phyloP scores from a whole-genome alignment of 2,329 filamentous ascomycete species.

The Botrytis sinoallii region DNA sequence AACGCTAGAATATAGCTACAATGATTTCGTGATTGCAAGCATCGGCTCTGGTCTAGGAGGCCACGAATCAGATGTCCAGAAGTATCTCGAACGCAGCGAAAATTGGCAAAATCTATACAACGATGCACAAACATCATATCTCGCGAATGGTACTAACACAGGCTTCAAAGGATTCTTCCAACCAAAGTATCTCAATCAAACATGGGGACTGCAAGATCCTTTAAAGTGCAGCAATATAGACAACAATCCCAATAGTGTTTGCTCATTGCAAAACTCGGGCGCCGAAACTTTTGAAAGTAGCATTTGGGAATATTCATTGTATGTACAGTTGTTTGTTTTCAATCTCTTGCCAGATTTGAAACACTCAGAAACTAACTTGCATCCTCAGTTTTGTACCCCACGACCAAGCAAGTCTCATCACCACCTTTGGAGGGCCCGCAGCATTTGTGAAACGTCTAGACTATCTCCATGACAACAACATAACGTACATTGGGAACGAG shows the following conservation, averaged over 20 bases:
- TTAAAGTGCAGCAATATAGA: conserved; percentile 54
- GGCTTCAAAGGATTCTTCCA: conserved; percentile 69
- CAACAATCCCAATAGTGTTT: conserved; percentile 29
- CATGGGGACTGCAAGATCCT: conserved; percentile 67
- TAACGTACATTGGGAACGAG: conserved; percentile 66
- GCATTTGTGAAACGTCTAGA: conserved; percentile 58
- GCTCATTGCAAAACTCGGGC: conserved; percentile 33
- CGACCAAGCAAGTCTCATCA: conserved; percentile 53
- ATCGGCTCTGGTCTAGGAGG: conserved; percentile 58
- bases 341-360: neutral
- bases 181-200: conserved; percentile 62
- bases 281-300: conserved; percentile 69
- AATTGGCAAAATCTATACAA: conserved; percentile 64
- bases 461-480: conserved; percentile 59
- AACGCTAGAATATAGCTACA: conserved; percentile 73
- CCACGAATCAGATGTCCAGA: conserved; percentile 46
- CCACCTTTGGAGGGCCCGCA: conserved; percentile 56
- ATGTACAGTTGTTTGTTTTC: neutral
- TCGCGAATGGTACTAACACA: conserved; percentile 53
- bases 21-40: conserved; percentile 66
- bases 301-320: conserved; percentile 63
- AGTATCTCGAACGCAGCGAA: conserved; percentile 27
- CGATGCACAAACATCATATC: conserved; percentile 50
- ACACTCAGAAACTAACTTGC: neutral
- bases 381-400: conserved; percentile 43